These are phyloP conservation scores for Fusarium verrucosum DNA, from an alignment of 2,329 filamentous ascomycete genomes.

Conservation along the genomic window DNA sequence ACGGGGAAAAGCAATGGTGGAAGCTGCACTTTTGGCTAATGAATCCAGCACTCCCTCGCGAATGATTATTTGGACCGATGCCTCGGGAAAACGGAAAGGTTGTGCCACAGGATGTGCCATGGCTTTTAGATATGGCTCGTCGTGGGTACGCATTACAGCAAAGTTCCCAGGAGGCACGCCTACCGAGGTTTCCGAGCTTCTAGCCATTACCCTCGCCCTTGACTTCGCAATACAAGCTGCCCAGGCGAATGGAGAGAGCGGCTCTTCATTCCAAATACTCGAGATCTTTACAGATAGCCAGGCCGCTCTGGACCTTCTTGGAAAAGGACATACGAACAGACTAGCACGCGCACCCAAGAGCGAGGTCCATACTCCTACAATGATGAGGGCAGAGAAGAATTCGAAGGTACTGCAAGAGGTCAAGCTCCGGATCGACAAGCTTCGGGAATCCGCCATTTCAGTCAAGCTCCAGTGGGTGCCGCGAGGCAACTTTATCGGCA, in stretches of 20 bases:
- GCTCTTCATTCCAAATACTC: background rate
- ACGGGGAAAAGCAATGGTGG: background rate
- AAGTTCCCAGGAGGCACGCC: background rate
- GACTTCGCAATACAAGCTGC: slow-evolving; percentile 8
- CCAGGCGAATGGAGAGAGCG: background rate
- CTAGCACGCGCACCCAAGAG: background rate
- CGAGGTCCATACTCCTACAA: background rate
- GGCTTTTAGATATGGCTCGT: background rate
- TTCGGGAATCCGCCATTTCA: background rate
- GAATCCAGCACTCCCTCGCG: background rate
- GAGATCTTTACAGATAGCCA: slow-evolving; percentile 23
- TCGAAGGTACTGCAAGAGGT: background rate
- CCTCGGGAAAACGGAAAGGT: background rate
- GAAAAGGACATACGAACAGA: background rate
- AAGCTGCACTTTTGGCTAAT: background rate
- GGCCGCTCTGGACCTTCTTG: background rate
- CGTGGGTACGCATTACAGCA: slow-evolving; percentile 22
- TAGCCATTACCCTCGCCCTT: slow-evolving; percentile 23
- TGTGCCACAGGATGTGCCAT: background rate
- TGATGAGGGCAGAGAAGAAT: background rate
- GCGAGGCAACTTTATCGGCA: slow-evolving; percentile 8
- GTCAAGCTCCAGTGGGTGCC: slow-evolving; percentile 36
- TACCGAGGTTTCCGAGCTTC: background rate
- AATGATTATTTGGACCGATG: slow-evolving; percentile 17
- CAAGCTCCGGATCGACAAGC: background rate